Conservation (phyloP, 257 asterid species). For the Ilex aquifolium region DNA sequence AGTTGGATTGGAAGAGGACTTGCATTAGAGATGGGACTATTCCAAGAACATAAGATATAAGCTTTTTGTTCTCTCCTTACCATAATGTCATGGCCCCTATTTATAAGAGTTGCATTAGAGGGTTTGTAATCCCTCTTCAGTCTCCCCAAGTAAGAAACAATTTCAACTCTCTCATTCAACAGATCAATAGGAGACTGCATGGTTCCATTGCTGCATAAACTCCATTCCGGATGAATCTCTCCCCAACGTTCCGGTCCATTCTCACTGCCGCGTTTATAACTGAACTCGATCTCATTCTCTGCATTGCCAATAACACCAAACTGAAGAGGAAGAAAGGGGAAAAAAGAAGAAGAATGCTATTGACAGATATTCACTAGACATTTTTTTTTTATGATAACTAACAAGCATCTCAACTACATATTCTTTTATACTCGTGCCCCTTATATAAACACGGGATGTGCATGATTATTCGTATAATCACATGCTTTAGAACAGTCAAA, state of each 20-base stretch:
- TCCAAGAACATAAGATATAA: no score
- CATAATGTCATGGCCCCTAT: slow-evolving; percentile 87
- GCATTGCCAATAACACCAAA: not conserved
- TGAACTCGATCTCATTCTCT: slow-evolving; percentile 72
- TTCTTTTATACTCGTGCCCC: no score
- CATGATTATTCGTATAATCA: no score
- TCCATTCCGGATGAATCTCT: slow-evolving; percentile 57
- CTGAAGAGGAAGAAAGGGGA: not conserved
- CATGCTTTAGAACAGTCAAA: no score
- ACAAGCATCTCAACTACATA: no score
- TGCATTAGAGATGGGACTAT: no score
- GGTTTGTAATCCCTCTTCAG: slow-evolving; percentile 36
- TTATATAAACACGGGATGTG: no score
- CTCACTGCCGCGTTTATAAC: slow-evolving; percentile 38
- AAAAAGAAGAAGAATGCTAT: no score
- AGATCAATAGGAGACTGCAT: slow-evolving; percentile 81
- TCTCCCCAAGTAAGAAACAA: slow-evolving; percentile 45
- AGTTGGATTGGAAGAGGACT: no score
- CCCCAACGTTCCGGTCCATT: slow-evolving; percentile 79
- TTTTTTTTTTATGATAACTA: no score
- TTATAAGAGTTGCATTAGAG: slow-evolving; percentile 54
- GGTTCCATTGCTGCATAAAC: slow-evolving; percentile 36
- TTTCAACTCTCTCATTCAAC: slow-evolving; percentile 41
- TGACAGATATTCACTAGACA: not conserved
- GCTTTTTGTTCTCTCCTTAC: slow-evolving; percentile 17